Evolutionary conservation across 1,139 yeast genomes (phyloP).

Genomic region (Suhomyces chickasaworum): DNA sequence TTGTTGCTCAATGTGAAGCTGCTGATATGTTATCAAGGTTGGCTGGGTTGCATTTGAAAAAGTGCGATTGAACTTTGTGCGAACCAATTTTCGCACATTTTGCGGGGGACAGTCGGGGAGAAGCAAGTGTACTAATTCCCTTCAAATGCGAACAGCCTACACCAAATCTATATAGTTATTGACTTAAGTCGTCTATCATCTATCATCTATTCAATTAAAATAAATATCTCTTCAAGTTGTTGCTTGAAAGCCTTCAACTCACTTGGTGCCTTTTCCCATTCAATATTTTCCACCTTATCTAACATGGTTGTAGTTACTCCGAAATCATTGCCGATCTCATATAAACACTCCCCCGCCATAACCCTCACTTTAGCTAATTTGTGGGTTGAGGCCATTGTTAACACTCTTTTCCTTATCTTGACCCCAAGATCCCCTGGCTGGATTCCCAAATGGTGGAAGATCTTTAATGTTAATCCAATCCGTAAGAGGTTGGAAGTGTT

Average conservation of each 20-base stretch:
- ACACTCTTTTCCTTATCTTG: slow-evolving; percentile 22
- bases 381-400: slow-evolving; percentile 35
- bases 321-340: slow-evolving; percentile 32
- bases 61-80: background rate
- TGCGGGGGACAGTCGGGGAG: too few species aligned
- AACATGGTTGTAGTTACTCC: slow-evolving; percentile 6
- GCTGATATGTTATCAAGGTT: too few species aligned
- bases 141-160: background rate
- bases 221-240: slow-evolving; percentile 8
- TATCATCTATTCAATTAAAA: slow-evolving; percentile 6
- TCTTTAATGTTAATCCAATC: slow-evolving; percentile 33
- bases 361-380: slow-evolving; percentile 29
- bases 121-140: too few species aligned
- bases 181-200: background rate
- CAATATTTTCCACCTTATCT: slow-evolving; percentile 19
- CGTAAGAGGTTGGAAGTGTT: slow-evolving; percentile 42
- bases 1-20: too few species aligned
- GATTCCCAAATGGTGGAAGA: slow-evolving; percentile 38
- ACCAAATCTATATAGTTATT: background rate
- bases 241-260: slow-evolving; percentile 10
- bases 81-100: too few species aligned
- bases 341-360: slow-evolving; percentile 37
- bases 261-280: slow-evolving; percentile 24
- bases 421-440: slow-evolving; percentile 5
- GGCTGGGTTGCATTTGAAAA: too few species aligned